Conservation (phyloP, 2,329 filamentous ascomycete genomes). For the Sporothrix humicola region DNA sequence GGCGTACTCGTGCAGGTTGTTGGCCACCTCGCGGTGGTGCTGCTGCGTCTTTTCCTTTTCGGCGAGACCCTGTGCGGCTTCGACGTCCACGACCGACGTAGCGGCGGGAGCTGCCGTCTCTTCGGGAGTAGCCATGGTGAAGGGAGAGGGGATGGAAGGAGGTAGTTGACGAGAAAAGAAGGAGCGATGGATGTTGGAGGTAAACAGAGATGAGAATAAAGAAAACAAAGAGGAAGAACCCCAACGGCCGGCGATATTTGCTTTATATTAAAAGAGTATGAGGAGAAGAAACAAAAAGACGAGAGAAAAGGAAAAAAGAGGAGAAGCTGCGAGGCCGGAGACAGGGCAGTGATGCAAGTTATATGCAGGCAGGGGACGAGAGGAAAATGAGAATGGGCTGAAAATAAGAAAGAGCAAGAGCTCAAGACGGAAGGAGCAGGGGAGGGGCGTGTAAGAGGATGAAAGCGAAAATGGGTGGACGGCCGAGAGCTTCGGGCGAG, state of each 20-base stretch:
- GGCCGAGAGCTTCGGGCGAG: background rate
- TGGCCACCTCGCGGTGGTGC: background rate
- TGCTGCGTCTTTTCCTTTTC: slow-evolving; percentile 11
- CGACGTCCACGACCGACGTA: slow-evolving; percentile 4
- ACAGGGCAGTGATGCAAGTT: slow-evolving; percentile 16
- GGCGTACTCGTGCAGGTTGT: slow-evolving; percentile 45
- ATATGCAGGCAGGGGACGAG: background rate
- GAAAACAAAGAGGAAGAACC: background rate
- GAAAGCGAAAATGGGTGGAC: background rate
- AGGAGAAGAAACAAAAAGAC: background rate
- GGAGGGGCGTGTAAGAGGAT: slow-evolving; percentile 19
- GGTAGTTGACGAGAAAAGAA: background rate
- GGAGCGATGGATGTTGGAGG: no score
- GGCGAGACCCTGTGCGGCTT: slow-evolving; percentile 13
- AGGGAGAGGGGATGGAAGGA: background rate
- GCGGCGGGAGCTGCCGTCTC: background rate
- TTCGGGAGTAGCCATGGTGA: background rate
- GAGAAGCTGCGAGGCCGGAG: background rate
- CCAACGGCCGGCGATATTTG: background rate
- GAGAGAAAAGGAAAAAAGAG: no score
- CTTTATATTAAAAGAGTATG: background rate
- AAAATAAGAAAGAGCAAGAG: background rate
- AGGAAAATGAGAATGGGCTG: background rate
- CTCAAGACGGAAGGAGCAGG: background rate
- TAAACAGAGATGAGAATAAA: background rate